phyloP scores from a whole-genome alignment of 139 green algal genomes.

The Parachlorella kessleri region DNA sequence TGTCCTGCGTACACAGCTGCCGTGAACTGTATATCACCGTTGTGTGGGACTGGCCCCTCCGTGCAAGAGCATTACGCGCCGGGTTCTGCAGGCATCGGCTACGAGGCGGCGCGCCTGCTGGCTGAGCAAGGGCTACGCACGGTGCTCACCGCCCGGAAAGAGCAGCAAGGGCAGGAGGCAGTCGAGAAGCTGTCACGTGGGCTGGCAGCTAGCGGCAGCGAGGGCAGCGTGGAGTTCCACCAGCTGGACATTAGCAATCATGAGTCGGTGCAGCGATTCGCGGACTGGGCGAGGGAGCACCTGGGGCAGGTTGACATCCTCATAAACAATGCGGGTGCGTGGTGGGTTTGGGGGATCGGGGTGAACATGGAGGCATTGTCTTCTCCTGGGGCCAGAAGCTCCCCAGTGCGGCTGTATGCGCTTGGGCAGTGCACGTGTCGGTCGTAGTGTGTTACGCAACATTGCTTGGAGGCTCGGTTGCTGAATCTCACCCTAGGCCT shows the following conservation, averaged over 20 bases:
- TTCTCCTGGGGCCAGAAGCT: no score
- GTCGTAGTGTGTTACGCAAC: no score
- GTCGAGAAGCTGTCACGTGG: conserved; percentile 32
- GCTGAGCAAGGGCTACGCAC: conserved; percentile 47
- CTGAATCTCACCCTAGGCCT: no score
- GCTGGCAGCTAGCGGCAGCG: neutral
- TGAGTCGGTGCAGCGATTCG: conserved; percentile 53
- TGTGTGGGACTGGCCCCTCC: no score
- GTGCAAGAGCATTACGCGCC: no score
- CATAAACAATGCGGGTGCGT: conserved; percentile 44
- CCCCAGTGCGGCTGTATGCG: no score
- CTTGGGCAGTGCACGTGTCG: no score
- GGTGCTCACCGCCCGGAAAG: conserved; percentile 55
- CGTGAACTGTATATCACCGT: no score
- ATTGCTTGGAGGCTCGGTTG: no score
- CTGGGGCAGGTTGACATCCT: conserved; percentile 49
- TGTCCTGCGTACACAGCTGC: no score
- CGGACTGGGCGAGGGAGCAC: conserved; percentile 39
- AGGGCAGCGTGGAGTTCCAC: conserved; percentile 18
- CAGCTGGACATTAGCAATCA: conserved; percentile 64
- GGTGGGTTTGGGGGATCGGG: no score
- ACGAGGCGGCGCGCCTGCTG: conserved; percentile 56
- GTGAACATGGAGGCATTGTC: no score
- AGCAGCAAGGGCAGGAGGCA: conserved; percentile 45
- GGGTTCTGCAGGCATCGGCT: conserved; percentile 61